phyloP scores from a whole-genome alignment of 2,329 filamentous ascomycete species.

The Aspergillus terreus region DNA sequence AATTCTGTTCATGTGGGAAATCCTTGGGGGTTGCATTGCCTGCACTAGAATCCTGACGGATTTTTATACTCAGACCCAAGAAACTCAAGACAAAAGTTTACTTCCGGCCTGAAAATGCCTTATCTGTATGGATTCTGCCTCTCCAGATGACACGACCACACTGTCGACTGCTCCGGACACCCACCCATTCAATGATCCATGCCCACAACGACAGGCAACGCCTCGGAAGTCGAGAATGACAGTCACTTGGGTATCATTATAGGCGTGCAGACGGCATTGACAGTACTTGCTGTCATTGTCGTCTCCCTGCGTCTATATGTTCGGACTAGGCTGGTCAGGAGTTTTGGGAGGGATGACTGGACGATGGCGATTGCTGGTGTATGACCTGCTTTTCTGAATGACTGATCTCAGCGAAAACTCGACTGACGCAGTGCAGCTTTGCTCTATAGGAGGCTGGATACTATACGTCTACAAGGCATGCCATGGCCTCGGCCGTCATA shows the following conservation, averaged over 20 bases:
- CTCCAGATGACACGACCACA: neutral
- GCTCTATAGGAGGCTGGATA: conserved; percentile 3
- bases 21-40: no score
- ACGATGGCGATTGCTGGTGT: conserved; percentile 1
- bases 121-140: neutral
- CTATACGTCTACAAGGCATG: conserved; percentile 4
- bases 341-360: conserved; percentile 2
- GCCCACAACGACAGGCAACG: neutral
- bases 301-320: conserved; percentile 1
- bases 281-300: neutral
- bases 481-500: conserved; percentile 1
- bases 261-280: neutral
- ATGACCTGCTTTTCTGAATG: neutral
- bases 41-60: no score
- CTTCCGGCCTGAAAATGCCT: no score
- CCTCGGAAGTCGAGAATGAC: neutral
- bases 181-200: neutral
- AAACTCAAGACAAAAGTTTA: no score
- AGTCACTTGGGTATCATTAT: neutral
- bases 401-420: no score
- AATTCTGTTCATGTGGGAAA: no score
- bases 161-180: neutral
- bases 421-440: neutral
- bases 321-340: neutral
- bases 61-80: no score